Base-by-base conservation (phyloP, 2,329 filamentous ascomycete genomes). In the Tolypocladium guangdongense region DNA sequence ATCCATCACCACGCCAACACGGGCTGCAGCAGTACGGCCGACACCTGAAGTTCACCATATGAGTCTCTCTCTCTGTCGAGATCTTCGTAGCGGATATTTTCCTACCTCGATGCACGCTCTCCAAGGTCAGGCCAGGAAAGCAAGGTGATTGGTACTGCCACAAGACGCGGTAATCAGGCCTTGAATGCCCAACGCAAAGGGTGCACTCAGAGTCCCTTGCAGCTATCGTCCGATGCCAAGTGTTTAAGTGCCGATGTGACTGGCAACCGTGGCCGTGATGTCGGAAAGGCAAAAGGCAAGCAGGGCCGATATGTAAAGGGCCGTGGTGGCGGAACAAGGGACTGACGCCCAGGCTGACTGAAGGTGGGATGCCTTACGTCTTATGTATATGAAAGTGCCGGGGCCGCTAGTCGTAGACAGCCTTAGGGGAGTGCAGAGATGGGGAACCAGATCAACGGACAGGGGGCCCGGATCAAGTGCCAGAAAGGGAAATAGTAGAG, bases 401-500 rank as follows among this genome's bases (percentile, higher is more conserved):
- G 62, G 59, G 60, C 56, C 52, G 54, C 60, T 63, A 58, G 58
- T 60, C 54, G 57, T n/a, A 45, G 52, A 50, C 46, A 54, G 53
- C 38, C 50, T 41, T 50, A 56, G 53, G 38, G 39, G 37, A 39
- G 52, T 51, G 51, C 55, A 58, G 50, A 49, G 36, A 57, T 52
- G 57, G 57, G 56, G 57, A 60, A 51, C 58, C 48, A 57, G 59
- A 61, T 62, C 56, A 63, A 67, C 63, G 62, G 57, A 60, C 62
- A 64, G 57, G 63, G 43, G 62, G 66, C 64, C 64, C 65, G 68
- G 65, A 67, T 67, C 62, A 62, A 58, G 63, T 63, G 60, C 69
- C 70, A 63, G 64, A 70, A 68, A 62, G 63, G 67, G 68, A 64
- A 70, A 69, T 70, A 64, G 63, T 60, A 67, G 65, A 66, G 64